These are phyloP conservation scores for Babesia ovis DNA, from an alignment of 169 alveolate genomes.

Conservation along the genomic window DNA sequence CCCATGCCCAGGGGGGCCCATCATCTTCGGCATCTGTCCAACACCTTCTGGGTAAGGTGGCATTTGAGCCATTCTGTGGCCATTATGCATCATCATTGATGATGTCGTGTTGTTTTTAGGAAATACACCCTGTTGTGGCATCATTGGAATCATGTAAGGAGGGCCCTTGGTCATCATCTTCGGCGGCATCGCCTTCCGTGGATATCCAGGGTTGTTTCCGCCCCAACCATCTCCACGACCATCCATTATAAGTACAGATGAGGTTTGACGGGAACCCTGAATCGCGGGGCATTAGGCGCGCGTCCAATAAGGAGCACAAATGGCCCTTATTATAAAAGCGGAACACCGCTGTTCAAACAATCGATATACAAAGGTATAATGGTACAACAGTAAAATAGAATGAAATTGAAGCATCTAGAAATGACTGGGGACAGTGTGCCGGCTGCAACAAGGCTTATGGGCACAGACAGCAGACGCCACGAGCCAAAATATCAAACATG, in stretches of 20 bases:
- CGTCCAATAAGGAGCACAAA: no score
- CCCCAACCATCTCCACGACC: slow-evolving; percentile 33
- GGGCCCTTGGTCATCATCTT: slow-evolving; percentile 35
- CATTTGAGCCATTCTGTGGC: slow-evolving; percentile 15
- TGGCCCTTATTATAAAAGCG: no score
- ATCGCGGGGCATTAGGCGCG: no score
- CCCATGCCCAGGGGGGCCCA: slow-evolving; percentile 17
- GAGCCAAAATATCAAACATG: no score
- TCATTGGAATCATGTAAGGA: slow-evolving; percentile 31
- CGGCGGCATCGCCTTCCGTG: slow-evolving; percentile 9
- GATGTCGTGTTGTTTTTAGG: neutral
- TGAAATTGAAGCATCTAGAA: no score
- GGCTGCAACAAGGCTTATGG: no score
- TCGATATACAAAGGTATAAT: no score
- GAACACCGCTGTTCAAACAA: no score
- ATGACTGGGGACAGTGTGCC: no score
- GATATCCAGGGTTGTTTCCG: slow-evolving; percentile 5
- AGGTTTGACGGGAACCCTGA: no score
- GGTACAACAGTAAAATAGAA: no score
- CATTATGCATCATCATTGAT: slow-evolving; percentile 22
- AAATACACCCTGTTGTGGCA: slow-evolving; percentile 15
- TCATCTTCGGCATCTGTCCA: slow-evolving; percentile 25
- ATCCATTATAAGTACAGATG: slow-evolving; percentile 14
- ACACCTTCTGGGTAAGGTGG: slow-evolving; percentile 11
- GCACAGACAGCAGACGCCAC: no score